Evolutionary conservation across 2,329 filamentous ascomycete species (phyloP), one percentile per base, ranked within the genome.

Genomic region (Colletotrichum echinochloae): DNA sequence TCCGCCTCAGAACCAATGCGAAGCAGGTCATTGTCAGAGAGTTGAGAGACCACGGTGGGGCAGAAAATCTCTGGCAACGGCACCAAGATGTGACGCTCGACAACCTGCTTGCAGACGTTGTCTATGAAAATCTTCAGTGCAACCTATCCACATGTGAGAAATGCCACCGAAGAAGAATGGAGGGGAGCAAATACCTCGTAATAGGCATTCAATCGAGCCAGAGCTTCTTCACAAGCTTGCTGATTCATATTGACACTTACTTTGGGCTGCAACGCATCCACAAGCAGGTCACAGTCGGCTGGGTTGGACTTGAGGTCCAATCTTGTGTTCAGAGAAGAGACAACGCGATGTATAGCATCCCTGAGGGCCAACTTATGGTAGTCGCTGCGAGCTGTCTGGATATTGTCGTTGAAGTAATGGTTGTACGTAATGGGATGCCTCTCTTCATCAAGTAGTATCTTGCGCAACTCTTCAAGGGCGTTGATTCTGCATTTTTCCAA

Each of bases 361-460:
- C 23, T n/a, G 7, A 65, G 5, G 1, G 30, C 28, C 0, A 8
- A 2, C 14, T 49, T 65, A 7, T 65, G 65, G 2, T 33, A 48
- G 20, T 61, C 44, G 20, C 2, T n/a, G 6, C 78, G 77, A 33
- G 76, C 65, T 0, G 76, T 74, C 37, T 81, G 77, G 1, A 86
- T 75, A 0, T 74, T 77, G 18, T 85, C 76, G 0, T 79, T 80
- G 33, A 85, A 86, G 44, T 85, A 78, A 20, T 83, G 77, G 49
- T 88, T 87, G 72, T 89, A 89, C 0, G 86, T 90, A 44, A 88
- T 86, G 0, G 85, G 86, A 73, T 88, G 84, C 0, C n/a, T 28
- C 2, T 66, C n/a, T 35, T 70, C 67, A 5, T 66, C 67, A 0
- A 20, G 4, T 0, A 66, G 4, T 20, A 70, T 52, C 41, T 70